Percentiles rank a stretch among this genome's conserved stretches.
Conservation (phyloP, 306 rosid genomes). For the Vigna radiata region DNA sequence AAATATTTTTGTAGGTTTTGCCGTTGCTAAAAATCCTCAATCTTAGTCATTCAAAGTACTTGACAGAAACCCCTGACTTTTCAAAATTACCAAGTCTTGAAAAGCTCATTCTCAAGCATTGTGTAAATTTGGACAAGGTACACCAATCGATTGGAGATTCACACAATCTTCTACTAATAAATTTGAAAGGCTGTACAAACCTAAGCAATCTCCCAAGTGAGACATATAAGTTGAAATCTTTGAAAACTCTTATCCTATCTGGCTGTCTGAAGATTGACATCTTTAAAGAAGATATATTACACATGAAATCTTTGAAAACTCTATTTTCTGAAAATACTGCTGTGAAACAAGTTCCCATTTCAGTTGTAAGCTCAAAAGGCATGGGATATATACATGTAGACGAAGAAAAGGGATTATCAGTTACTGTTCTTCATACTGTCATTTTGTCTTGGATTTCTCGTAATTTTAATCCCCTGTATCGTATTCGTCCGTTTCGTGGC, state of each 20-base stretch:
- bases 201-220: no score
- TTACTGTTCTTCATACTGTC: slow-evolving; percentile 38
- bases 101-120: slow-evolving; percentile 24
- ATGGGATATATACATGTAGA: slow-evolving; percentile 19
- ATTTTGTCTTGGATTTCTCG: slow-evolving; percentile 51
- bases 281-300: slow-evolving; percentile 23
- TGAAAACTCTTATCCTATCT: no score
- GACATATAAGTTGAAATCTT: no score
- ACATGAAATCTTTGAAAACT: slow-evolving; percentile 47
- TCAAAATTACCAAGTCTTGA: slow-evolving; percentile 37
- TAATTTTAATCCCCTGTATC: background rate
- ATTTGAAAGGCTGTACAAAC: no score
- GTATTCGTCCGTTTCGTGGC: background rate
- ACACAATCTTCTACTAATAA: background rate
- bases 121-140: slow-evolving; percentile 21
- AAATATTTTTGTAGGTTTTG: background rate
- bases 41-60: slow-evolving; percentile 15
- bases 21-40: background rate
- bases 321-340: slow-evolving; percentile 46
- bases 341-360: slow-evolving; percentile 38
- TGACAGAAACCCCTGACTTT: background rate
- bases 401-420: slow-evolving; percentile 41
- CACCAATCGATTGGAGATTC: slow-evolving; percentile 45
- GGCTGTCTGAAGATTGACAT: slow-evolving; percentile 14
- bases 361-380: slow-evolving; percentile 3